These are phyloP conservation scores for Pythium apleroticum DNA, from an alignment of 352 stramenopile species.

Conservation along the genomic window DNA sequence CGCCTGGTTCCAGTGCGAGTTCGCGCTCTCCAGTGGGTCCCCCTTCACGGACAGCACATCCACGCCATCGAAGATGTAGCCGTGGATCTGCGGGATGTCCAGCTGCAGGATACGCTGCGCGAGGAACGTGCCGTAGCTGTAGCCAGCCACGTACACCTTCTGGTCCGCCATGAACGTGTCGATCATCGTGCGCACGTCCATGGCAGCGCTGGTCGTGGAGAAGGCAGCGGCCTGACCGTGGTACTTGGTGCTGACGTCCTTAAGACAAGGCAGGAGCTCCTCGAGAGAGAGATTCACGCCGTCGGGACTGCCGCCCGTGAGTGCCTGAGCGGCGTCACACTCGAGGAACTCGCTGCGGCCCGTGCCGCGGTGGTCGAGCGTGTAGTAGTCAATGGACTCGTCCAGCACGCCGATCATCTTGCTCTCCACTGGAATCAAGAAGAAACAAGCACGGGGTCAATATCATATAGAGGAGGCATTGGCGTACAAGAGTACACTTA, in stretches of 20 bases:
- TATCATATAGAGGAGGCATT: background rate
- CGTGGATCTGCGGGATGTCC: conserved; percentile 15
- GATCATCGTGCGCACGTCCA: conserved; percentile 27
- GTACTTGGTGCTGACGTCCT: conserved; percentile 28
- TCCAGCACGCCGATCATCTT: conserved; percentile 14
- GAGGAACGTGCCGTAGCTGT: conserved; percentile 33
- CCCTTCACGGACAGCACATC: conserved; percentile 6
- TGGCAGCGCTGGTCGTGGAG: conserved; percentile 24
- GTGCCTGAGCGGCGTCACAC: conserved; percentile 27
- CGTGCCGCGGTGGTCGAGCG: conserved; percentile 36
- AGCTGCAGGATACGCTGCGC: conserved; percentile 29
- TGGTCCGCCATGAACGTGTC: conserved; percentile 18
- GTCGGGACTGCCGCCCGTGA: conserved; percentile 13
- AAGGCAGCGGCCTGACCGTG: conserved; percentile 17
- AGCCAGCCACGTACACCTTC: conserved; percentile 21
- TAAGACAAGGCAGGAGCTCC: conserved; percentile 20
- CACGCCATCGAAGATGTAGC: conserved; percentile 34
- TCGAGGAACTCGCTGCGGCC: conserved; percentile 30
- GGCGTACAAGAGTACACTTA: conserved; percentile 1
- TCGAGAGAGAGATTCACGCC: conserved; percentile 14
- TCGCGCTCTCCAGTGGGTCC: conserved; percentile 10
- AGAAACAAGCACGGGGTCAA: background rate
- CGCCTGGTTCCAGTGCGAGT: conserved; percentile 20
- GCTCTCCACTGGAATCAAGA: conserved; percentile 7
- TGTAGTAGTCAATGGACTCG: conserved; percentile 27